phyloP scores from a whole-genome alignment of 306 rosid genomes.

The Arachis hypogaea region DNA sequence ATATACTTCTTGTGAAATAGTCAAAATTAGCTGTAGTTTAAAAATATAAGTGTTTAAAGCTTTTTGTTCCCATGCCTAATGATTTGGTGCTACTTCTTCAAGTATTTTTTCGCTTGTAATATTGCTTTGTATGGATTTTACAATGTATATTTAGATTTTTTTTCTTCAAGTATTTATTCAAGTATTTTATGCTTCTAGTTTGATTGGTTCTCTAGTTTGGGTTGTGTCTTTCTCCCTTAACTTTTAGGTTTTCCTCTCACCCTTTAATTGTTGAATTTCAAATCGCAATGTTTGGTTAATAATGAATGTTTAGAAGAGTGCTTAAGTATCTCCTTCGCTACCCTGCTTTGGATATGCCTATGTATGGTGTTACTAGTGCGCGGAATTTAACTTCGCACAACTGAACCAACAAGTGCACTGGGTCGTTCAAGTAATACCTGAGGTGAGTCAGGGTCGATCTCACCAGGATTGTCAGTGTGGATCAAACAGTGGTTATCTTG shows the following conservation, averaged over 20 bases:
- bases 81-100: not conserved
- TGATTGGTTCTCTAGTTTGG: conserved; percentile 2
- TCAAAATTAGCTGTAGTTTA: not conserved
- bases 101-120: not conserved
- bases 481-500: too few relatives aligned
- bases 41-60: not conserved
- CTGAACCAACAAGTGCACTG: too few relatives aligned
- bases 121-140: conserved; percentile 10
- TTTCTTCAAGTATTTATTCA: too few relatives aligned
- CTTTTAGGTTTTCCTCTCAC: not conserved
- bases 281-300: not conserved
- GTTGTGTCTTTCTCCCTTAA: not conserved
- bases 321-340: too few relatives aligned
- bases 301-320: not conserved
- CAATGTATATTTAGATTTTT: not conserved
- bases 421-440: too few relatives aligned
- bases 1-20: not conserved
- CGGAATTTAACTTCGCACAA: too few relatives aligned
- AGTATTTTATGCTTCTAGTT: not conserved
- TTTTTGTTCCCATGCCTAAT: conserved; percentile 16
- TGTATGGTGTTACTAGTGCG: too few relatives aligned
- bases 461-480: too few relatives aligned
- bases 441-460: too few relatives aligned
- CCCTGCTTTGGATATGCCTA: too few relatives aligned
- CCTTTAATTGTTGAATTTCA: not conserved